phyloP scores from a whole-genome alignment of 2,329 filamentous ascomycete genomes.

The Epichloe coenophiala region DNA sequence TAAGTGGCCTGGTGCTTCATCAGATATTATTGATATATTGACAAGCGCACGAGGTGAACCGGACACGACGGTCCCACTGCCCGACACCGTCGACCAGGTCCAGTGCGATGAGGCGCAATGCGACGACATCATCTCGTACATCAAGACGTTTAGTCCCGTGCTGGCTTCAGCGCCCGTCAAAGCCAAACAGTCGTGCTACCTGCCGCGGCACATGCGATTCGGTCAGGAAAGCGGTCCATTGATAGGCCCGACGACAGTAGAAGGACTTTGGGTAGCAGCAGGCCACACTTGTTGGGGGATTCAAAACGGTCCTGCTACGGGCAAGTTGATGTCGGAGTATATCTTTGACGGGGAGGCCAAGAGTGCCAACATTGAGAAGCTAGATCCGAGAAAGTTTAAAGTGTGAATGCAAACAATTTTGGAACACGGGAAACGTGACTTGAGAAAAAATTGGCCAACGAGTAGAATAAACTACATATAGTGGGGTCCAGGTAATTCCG shows the following conservation, averaged over 20 bases:
- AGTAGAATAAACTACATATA: too few relatives aligned
- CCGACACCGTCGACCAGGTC: constrained; percentile 62
- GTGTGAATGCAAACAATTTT: constrained; percentile 19
- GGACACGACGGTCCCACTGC: constrained; percentile 62
- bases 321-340: constrained; percentile 67
- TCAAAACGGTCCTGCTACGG: constrained; percentile 84
- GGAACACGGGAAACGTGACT: too few relatives aligned
- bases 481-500: too few relatives aligned
- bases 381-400: constrained; percentile 55
- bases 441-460: too few relatives aligned
- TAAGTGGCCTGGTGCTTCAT: constrained; percentile 15
- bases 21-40: too few relatives aligned
- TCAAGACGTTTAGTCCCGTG: constrained; percentile 50
- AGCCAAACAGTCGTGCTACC: constrained; percentile 79
- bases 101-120: constrained; percentile 62
- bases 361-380: constrained; percentile 50
- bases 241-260: constrained; percentile 59
- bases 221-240: constrained; percentile 56
- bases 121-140: constrained; percentile 74
- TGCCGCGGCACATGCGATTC: constrained; percentile 58
- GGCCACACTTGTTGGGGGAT: constrained; percentile 98
- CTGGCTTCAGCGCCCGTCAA: constrained; percentile 57
- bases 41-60: constrained; percentile 45
- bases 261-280: constrained; percentile 67
- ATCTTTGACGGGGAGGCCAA: constrained; percentile 58